Evolutionary conservation across 345 rosid species (phyloP), one percentile per base, ranked within the genome.

Genomic region (Noccaea caerulescens): DNA sequence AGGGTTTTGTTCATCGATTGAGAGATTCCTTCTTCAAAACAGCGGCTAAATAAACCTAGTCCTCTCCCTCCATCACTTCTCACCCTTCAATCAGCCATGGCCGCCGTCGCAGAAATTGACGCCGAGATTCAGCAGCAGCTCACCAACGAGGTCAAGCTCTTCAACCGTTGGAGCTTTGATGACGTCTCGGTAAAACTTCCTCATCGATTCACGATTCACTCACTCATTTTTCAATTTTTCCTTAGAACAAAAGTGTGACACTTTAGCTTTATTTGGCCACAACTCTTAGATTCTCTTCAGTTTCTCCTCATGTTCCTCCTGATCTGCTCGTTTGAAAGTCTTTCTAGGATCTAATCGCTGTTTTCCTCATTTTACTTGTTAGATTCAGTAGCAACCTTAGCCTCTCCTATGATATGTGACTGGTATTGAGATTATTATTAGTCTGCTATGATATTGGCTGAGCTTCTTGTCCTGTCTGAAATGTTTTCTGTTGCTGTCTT

Each of bases 131-230:
- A 71, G 27, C 68, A 65, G 1, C 76, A 71, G 63, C 63, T 53
- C 16, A 66, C 76, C 45, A 71, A 51, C 42, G 80, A 71, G 63
- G 80, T 77, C 52, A 93, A 90, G 85, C 92, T 91, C 69, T 93
- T 91, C 84, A 85, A 86, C 47, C 88, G 90, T 18, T 93, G 98
- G 98, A 69, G 83, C 45, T 93, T 84, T 51, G 96, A 93, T 16
- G 92, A 87, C 32, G 82, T 89, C 62, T 44, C 83, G 86, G 98
- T 93, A 23, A 27, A 27, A 49, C 10, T 23, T 58, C 34, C 33
- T 44, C 38, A 14, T 50, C 47, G 1, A 38, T 18, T 27, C 36
- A 16, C 33, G 20, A 18, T 18, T 18, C 20, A 65, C 34, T 36
- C 30, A 27, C 1, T 41, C 4, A 8, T 6, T 4, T 42, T 13